Percentiles rank a stretch among this genome's conserved stretches.
Conservation (phyloP, 1,139 yeast genomes). For the Kurtzmaniella quercitrusa region DNA sequence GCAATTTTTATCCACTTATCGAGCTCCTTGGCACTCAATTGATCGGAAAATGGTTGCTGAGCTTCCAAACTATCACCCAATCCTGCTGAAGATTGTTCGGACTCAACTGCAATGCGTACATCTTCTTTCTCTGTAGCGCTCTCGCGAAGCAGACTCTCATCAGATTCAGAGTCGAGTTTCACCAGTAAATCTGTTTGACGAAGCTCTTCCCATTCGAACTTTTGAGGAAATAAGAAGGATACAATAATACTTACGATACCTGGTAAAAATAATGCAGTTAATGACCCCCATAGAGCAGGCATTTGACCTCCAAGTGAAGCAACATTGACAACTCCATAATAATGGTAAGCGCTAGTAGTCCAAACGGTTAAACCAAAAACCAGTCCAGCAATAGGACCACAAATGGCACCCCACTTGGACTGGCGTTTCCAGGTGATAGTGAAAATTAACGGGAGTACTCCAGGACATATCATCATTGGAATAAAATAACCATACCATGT, state of each 20-base stretch:
- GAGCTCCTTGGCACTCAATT: constrained; percentile 12
- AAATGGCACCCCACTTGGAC: constrained; percentile 20
- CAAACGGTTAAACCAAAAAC: constrained; percentile 21
- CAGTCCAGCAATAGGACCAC: constrained; percentile 23
- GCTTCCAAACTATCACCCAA: not conserved
- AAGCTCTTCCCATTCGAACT: constrained; percentile 30
- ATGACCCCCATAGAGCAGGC: constrained; percentile 28
- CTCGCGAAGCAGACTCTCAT: not conserved
- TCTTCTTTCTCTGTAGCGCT: constrained; percentile 8
- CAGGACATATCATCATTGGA: constrained; percentile 32
- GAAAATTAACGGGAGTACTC: constrained; percentile 28
- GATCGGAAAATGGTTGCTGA: constrained; percentile 6
- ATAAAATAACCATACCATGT: constrained; percentile 33
- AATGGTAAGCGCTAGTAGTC: constrained; percentile 22
- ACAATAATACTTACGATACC: constrained; percentile 23
- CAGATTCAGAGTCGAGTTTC: constrained; percentile 9
- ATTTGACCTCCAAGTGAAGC: constrained; percentile 22
- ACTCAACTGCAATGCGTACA: constrained; percentile 4
- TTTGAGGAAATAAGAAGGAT: constrained; percentile 22
- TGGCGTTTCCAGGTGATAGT: constrained; percentile 32
- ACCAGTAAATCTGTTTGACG: constrained; percentile 19
- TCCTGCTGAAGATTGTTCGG: constrained; percentile 5
- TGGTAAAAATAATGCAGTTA: constrained; percentile 29
- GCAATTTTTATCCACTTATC: constrained; percentile 25
- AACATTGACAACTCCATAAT: constrained; percentile 22